Base-by-base conservation (phyloP, 805 yeast genomes). In the Saccharomycopsis amapae region DNA sequence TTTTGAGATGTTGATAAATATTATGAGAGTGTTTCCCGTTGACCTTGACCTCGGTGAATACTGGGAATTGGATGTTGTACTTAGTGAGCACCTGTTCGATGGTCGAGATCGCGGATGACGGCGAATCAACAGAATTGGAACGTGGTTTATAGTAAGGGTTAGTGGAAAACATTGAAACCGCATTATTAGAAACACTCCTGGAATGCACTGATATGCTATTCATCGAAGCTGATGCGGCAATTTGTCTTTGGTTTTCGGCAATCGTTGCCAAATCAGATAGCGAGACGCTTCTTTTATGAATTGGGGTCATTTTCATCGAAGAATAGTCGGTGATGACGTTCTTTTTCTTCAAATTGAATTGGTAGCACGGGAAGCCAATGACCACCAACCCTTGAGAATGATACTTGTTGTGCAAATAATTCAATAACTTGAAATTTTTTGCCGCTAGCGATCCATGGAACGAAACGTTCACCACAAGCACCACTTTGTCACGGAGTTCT, bases 1-100 rank as follows among this genome's bases (percentile, higher is more conserved):
- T 56, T 68, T 86, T 86, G 58, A 86, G 72, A 67, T 62, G 85
- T 56, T 71, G 66, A 68, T 75, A 86, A 28, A 85, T 83, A 2
- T 82, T 79, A 56, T 78, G 81, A 19, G 81, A 75, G 20, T 76
- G 62, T 55, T 68, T 66, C 35, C 95, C 95, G 61, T 86, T 86
- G 55, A 86, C 94, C 32, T 83, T 82, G 49, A 84, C 63, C 68
- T 85, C 85, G 58, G 71, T 68, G 74, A 86, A 70, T 31, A 86
- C 72, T 18, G 90, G 93, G 79, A 86, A 86, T 13, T 34, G n/a
- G 20, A 46, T 43, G 20, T 43, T 30, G 28, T 43, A 36, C 19
- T 37, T 43, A 13, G 9, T 24, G 23, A 43, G 26, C 15, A 43
- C 5, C 36, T 43, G 30, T 18, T 22, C 36, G 7, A 42, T 25